Evolutionary conservation across 345 rosid species (phyloP), one percentile per base, ranked within the genome.

Genomic region (sweet orange (Citrus sinensis)): DNA sequence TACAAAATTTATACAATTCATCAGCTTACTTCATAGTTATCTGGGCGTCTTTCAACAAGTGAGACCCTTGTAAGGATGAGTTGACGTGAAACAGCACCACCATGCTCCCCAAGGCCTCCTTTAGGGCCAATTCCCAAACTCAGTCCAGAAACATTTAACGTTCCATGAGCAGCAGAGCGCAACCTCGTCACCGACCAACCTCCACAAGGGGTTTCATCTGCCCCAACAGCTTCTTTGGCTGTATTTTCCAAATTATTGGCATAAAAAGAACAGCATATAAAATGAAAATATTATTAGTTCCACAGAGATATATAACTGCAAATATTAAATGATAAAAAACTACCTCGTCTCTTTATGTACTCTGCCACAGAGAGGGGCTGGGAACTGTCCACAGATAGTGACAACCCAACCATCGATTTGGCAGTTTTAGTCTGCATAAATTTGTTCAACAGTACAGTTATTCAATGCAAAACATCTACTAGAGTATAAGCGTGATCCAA

Each of bases 1-100:
- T 7, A 9, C 62, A 30, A 70, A 77, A 70, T 60, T 70, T 63
- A 71, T 76, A 77, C 73, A 77, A 81, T 76, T 77, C 80, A 81
- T 80, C 86, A 84, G 85, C 99, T 92, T 94, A 96, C 99, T 92
- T 96, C 99, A 89, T 94, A 96, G 93, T 96, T 96, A 87, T 91
- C 95, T 16, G 91, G 94, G 11, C 98, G 95, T 79, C 99, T 94
- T 89, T 96, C 98, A 71, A 94, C 91, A 77, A 96, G 91, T n/a
- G 99, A 96, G 80, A 79, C 89, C 88, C 88, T 91, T 30, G 99
- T 91, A 80, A 96, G 91, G 81, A 92, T 90, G 72, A 96, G 92
- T 80, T 94, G 98, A 66, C 92, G 94, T 78, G 93, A 85, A 32
- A 94, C 89, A 74, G 97, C 88, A 92, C 92, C 99, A 77, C 99